Evolutionary conservation across 495 filamentous ascomycete genomes (phyloP), one percentile per base, ranked within the genome.

Genomic region (Endocarpon pusillum): DNA sequence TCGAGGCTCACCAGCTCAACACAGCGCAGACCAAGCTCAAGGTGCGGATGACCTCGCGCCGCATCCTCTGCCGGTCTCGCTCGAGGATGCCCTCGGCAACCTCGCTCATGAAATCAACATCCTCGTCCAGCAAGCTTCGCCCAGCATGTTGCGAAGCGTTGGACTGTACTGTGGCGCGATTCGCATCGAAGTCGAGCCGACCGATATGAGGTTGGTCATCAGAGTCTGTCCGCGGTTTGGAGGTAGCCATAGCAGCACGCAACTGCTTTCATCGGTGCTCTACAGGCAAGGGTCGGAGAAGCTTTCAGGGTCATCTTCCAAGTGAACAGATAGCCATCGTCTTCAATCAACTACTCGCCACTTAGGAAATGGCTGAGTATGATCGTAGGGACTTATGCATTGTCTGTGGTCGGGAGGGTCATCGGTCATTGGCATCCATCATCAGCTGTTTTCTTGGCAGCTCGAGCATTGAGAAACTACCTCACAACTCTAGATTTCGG

Each of bases 41-140:
- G 25, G 69, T 63, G 27, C 72, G 58, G 0, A 65, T 41, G 5
- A 67, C 47, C 34, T 69, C 54, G 22, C 50, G 54, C n/a, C 62
- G 51, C 52, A 78, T 56, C 38, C 53, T 65, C 34, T 45, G 41
- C 18, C 70, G 55, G 34, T 78, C 71, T 27, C 67, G 57, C 30
- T 67, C 67, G 7, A 69, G 58, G 33, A 75, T 69, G 22, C 67
- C 71, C 19, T 69, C 66, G 12, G 74, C 71, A 11, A 75, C 66
- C 41, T 74, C 54, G 35, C 55, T 68, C 44, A 75, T 58, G 19
- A 78, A 65, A 36, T 64, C 67, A 43, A 69, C 70, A 32, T 70
- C 61, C 39, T 59, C 50, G 11, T 47, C 41, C 17, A 55, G 49
- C 49, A 58, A 34, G 11, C 41, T 44, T 25, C 28, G 35, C 19